Evolutionary conservation across 2,329 filamentous ascomycete species (phyloP), one percentile per base, ranked within the genome.

Genomic region (Gnomoniopsis smithogilvyi): DNA sequence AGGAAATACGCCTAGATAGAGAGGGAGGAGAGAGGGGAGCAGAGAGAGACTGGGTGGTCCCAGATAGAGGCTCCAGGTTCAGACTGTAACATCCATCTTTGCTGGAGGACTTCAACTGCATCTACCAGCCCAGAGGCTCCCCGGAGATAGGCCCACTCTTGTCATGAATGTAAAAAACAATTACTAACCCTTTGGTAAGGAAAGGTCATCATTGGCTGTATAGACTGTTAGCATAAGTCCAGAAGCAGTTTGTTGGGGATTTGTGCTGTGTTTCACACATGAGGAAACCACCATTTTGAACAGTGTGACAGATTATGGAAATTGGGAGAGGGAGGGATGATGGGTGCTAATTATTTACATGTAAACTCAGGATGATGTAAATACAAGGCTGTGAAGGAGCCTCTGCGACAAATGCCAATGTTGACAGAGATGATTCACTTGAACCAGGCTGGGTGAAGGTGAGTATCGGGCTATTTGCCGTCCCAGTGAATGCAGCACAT

Each of bases 181-280:
- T 10, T 19, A 67, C 74, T 60, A 78, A 86, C 84, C 84, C 75
- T 88, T 88, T 30, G 85, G 85, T 21, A 88, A 76, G 51, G 84
- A 87, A 64, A 88, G 71, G 65, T 88, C 85, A 67, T 88, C 85
- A 64, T 82, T 86, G 54, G 74, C 84, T 87, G 61, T n/a, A 50
- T 49, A 26, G 6, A 43, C 49, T 60, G 73, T 79, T 66, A 78
- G 76, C 50, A 41, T 60, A 61, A 54, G 19, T 56, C 30, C 51
- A 55, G 33, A 50, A 30, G 33, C 19, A 49, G 2, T 33, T 15
- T 14, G 26, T 56, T 21, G 2, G 22, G 33, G 7, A 2, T 21
- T 14, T 49, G 10, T 6, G 17, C 3, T 33, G 21, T 19, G 12
- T 3, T 48, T 24, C 53, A 34, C 53, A 56, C 52, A 19, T 30